Percentiles rank a stretch among this genome's conserved stretches.
Evolutionary conservation across 768 basidiomycete genomes (phyloP).

Genomic region (Paxillus ammoniavirescens): DNA sequence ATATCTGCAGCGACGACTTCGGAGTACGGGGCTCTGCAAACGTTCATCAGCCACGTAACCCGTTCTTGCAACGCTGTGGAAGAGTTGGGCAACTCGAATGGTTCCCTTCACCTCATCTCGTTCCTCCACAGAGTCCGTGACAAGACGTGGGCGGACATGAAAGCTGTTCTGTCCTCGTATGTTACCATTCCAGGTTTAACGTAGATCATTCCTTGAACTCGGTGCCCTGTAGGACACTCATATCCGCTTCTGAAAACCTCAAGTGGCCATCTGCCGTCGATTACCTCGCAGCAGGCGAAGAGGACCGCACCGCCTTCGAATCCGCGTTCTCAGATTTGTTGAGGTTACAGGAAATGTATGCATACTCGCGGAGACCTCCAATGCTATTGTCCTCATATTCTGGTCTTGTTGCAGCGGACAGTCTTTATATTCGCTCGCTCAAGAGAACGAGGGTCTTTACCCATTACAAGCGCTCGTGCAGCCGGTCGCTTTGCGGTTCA

Average conservation of each 20-base stretch:
- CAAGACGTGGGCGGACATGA: slow-evolving; percentile 78
- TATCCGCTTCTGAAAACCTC: slow-evolving; percentile 65
- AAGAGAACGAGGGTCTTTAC: slow-evolving; percentile 58
- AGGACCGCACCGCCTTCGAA: slow-evolving; percentile 68
- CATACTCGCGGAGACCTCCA: slow-evolving; percentile 3
- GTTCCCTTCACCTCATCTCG: slow-evolving; percentile 55
- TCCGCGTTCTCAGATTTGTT: slow-evolving; percentile 74
- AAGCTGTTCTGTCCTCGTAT: slow-evolving; percentile 59
- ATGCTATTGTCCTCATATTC: slow-evolving; percentile 2
- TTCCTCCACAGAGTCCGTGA: slow-evolving; percentile 65
- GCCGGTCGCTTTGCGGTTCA: slow-evolving; percentile 84
- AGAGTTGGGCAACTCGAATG: slow-evolving; percentile 42
- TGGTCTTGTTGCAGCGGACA: slow-evolving; percentile 44
- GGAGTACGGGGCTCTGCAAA: slow-evolving; percentile 59
- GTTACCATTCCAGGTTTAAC: slow-evolving; percentile 22
- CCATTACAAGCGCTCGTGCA: slow-evolving; percentile 82
- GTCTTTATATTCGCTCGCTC: slow-evolving; percentile 35
- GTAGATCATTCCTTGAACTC: background rate
- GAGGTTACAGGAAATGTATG: slow-evolving; percentile 76
- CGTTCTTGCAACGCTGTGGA: slow-evolving; percentile 45
- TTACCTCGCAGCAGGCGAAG: slow-evolving; percentile 48
- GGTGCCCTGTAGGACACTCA: slow-evolving; percentile 48
- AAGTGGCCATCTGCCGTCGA: slow-evolving; percentile 84
- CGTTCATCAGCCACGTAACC: slow-evolving; percentile 53
- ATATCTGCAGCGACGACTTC: slow-evolving; percentile 49